phyloP scores from a whole-genome alignment of 257 asterid genomes.

The Gentiana macrophylla region DNA sequence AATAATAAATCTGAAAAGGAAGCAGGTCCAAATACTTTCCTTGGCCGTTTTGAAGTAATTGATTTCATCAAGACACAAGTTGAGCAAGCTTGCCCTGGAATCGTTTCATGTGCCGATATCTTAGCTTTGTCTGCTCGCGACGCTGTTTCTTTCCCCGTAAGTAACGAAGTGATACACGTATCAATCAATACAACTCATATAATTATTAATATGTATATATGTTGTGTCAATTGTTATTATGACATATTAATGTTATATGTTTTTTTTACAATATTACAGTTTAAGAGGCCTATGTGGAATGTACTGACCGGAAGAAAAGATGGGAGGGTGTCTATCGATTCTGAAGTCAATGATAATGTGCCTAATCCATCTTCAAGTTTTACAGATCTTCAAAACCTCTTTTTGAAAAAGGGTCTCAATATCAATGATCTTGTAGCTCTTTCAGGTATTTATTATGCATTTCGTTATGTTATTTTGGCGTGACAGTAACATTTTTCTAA shows the following conservation, averaged over 20 bases:
- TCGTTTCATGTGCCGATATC: constrained; percentile 64
- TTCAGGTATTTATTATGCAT: constrained; percentile 14
- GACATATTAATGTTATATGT: too few species aligned
- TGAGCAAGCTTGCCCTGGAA: constrained; percentile 39
- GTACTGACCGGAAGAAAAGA: constrained; percentile 72
- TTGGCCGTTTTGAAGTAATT: constrained; percentile 51
- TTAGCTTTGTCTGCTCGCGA: constrained; percentile 55
- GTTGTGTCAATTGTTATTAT: too few species aligned
- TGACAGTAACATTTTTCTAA: neutral
- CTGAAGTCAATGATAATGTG: constrained; percentile 26
- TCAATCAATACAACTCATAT: neutral
- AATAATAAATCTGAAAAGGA: constrained; percentile 53
- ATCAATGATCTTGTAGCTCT: constrained; percentile 23
- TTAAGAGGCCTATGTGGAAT: constrained; percentile 48
- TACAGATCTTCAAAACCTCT: constrained; percentile 16
- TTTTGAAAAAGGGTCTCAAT: constrained; percentile 15
- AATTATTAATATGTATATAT: neutral
- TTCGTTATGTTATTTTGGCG: neutral
- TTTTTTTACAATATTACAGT: neutral
- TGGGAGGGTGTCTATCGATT: constrained; percentile 40
- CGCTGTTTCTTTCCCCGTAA: constrained; percentile 45
- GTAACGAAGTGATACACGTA: too few species aligned
- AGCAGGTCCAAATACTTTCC: constrained; percentile 56
- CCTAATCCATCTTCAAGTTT: constrained; percentile 18
- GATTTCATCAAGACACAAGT: constrained; percentile 54